Base-by-base conservation (phyloP, 2,329 filamentous ascomycete species). In the Hirsutella minnesotensis region DNA sequence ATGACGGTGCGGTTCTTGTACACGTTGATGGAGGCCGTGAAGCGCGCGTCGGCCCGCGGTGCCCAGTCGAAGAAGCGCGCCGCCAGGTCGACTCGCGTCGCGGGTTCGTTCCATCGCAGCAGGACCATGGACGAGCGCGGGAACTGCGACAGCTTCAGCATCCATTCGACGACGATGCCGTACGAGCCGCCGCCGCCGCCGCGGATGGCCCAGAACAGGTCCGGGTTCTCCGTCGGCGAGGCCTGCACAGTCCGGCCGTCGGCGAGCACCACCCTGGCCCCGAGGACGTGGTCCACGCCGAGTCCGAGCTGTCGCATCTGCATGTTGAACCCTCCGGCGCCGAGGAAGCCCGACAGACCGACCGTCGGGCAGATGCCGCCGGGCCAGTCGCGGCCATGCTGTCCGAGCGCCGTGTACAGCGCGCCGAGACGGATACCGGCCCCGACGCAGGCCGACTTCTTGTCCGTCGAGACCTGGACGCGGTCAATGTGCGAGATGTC, bases 111-210 rank as follows among this genome's bases (percentile, higher is more conserved):
- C 46, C 46, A 49, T 12, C 41, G 43, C 27, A 50, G 38, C 9
- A 31, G 38, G 7, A 48, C 38, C 46, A 50, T 50, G 42, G 48
- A 38, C 16, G 48, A 48, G 15, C 42, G 43, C 3, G 48, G 48
- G 44, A 45, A 48, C 29, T 27, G 31, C n/a, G 30, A 44, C 12
- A 49, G 39, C 22, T 36, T 38, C 9, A 52, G 39, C 0, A 46
- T 51, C 43, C 45, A 45, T 18, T 59, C 54, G 4, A 52, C 51
- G 1, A 57, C 56, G 24, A 60, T 52, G 2, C 58, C 58, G 18
- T 55, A 61, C 3, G 56, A 56, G 12, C 57, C 59, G 4, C 58
- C 58, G 4, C 58, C 58, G 1, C 57, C 58, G 0, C 58, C 58
- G 0, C 53, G 50, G 0, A 61, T 45, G 1, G 57, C 58, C 51